Conservation (phyloP, 305 asterid species). For the Solanum hybrid region DNA sequence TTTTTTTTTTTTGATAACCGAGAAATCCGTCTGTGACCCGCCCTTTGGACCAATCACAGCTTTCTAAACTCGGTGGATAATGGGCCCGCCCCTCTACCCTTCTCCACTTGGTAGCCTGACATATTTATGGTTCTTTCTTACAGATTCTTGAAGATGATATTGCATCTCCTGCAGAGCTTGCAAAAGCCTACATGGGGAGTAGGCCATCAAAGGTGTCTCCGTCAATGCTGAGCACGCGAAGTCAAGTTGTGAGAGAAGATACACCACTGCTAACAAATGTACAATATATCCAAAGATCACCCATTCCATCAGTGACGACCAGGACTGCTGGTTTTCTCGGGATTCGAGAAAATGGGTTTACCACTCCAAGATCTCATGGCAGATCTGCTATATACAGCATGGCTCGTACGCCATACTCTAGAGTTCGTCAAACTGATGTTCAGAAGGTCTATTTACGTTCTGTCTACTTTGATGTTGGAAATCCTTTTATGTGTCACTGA, state of each 20-base stretch:
- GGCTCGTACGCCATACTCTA: constrained; percentile 42
- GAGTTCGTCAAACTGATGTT: constrained; percentile 18
- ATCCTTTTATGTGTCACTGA: background rate
- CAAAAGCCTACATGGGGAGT: constrained; percentile 86
- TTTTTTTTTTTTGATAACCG: too few relatives aligned
- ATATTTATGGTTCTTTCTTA: constrained; percentile 1
- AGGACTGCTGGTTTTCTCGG: constrained; percentile 24
- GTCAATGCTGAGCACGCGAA: constrained; percentile 39
- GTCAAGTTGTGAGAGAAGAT: constrained; percentile 42
- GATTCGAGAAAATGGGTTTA: constrained; percentile 51
- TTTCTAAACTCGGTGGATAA: too few relatives aligned
- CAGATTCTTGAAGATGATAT: constrained; percentile 59
- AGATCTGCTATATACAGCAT: constrained; percentile 45
- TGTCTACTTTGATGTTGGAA: background rate
- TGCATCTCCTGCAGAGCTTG: constrained; percentile 86
- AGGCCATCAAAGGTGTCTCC: constrained; percentile 63
- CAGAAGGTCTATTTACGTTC: constrained; percentile 15
- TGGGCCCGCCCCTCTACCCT: too few relatives aligned
- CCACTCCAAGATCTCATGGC: constrained; percentile 68
- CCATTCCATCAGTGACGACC: constrained; percentile 28
- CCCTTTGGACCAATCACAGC: too few relatives aligned
- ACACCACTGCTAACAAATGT: constrained; percentile 24
- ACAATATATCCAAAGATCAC: constrained; percentile 36
- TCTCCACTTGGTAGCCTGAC: background rate
- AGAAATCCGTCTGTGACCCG: too few relatives aligned